Conservation (phyloP, 495 filamentous ascomycete genomes). For the Penicillium desertorum region DNA sequence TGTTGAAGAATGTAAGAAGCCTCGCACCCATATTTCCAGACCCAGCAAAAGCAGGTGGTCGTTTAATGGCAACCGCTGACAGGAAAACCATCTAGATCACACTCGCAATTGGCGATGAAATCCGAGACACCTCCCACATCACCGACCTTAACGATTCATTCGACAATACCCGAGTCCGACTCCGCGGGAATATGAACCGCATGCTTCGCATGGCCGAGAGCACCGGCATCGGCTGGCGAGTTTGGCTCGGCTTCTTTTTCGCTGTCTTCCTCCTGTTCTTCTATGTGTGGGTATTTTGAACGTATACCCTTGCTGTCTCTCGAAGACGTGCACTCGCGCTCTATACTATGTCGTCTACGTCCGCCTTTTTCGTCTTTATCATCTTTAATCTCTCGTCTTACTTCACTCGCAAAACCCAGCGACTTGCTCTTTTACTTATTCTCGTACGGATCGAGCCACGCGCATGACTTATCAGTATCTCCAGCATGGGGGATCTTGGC, state of each 20-base stretch:
- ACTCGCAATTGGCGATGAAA: constrained; percentile 89
- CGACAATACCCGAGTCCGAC: constrained; percentile 73
- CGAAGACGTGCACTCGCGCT: background rate
- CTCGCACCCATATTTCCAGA: background rate
- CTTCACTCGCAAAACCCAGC: background rate
- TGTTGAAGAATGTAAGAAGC: constrained; percentile 81
- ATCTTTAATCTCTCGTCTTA: constrained; percentile 7
- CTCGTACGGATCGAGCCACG: background rate
- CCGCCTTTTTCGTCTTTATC: background rate
- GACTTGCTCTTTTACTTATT: background rate
- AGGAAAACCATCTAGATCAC: constrained; percentile 62
- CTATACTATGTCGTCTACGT: background rate
- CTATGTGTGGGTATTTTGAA: constrained; percentile 80
- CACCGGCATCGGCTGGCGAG: constrained; percentile 91
- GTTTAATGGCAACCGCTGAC: constrained; percentile 10
- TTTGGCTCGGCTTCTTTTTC: constrained; percentile 85
- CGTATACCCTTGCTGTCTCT: constrained; percentile 1
- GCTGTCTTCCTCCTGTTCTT: constrained; percentile 77
- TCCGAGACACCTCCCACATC: constrained; percentile 78
- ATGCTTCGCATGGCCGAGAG: constrained; percentile 95
- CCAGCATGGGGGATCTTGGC: constrained; percentile 3
- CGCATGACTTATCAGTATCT: background rate
- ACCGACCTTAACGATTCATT: constrained; percentile 83
- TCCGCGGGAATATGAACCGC: constrained; percentile 91
- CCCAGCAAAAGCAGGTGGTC: background rate